Base-by-base conservation (phyloP, 805 yeast genomes). In the Metschnikowia colocasiae region DNA sequence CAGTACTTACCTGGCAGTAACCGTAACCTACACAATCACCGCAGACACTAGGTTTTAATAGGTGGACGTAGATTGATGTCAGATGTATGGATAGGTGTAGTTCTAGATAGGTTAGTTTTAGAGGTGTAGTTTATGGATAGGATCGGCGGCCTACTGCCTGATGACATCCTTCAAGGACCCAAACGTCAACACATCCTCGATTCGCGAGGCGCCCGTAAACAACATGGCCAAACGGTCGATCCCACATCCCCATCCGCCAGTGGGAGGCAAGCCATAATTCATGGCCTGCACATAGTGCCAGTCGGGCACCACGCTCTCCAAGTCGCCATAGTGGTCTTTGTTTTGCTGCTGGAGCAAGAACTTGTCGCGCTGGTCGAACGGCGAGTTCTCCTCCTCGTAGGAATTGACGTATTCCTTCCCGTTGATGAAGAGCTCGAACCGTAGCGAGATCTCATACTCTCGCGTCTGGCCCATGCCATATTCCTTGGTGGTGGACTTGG, bases 191-290 rank as follows among this genome's bases (percentile, higher is more conserved):
- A 89, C 95, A 10, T 79, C 79, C 45, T 85, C 92, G 15, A 94
- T 90, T 25, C 96, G 71, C 18, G 69, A 69, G 34, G 76, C 66
- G 0, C 79, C 83, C 3, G 85, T 76, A 27, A 92, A 67, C 16
- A 88, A 64, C 97, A 92, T 89, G 44, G 83, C 82, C 31, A 94
- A 64, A 45, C 99, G 67, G 60, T 94, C 99, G 18, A 94, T 75
- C 0, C 99, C 99, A 50, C 95, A 69, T 0, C 99, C 99, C 87
- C 97, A 87, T 0, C 99, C 99, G 2, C 96, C 98, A 3, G 97
- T 92, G 1, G 99, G 99, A 3, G 98, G 97, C 69, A 94, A 77
- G 1, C 96, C 98, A 76, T 84, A 87, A 60, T 88, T 92, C 91
- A 94, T 82, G 13, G 83, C 79, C 36, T 78, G 75, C 1, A 90